A percentile compares a stretch with the other conserved stretches of the same genome.
These are phyloP conservation scores for Coemansia sp. DNA, from an alignment of 192 early-diverging fungal genomes.

Conservation along the genomic window DNA sequence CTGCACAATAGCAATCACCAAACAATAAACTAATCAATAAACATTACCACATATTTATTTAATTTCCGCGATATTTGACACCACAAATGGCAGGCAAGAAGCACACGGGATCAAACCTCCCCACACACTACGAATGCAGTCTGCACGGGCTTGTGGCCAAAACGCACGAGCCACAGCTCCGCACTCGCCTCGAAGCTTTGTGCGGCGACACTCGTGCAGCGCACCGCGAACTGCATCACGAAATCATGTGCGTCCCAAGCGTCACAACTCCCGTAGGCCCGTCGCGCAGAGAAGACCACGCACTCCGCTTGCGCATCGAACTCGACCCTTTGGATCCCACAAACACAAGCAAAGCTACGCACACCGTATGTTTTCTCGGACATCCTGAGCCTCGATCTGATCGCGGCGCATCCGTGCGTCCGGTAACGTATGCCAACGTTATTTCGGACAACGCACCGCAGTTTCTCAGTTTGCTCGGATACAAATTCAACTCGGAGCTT, in stretches of 20 bases:
- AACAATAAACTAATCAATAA: not conserved
- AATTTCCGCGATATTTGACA: not conserved
- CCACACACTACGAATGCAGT: conserved; percentile 59
- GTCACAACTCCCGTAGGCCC: conserved; percentile 71
- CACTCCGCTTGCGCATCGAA: conserved; percentile 60
- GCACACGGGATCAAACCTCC: conserved; percentile 22
- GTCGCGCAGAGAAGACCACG: conserved; percentile 70
- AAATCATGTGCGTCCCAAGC: conserved; percentile 66
- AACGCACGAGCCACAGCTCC: conserved; percentile 54
- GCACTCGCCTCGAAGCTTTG: conserved; percentile 67
- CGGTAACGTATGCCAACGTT: conserved; percentile 62
- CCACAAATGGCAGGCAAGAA: conserved; percentile 43
- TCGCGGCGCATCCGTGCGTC: conserved; percentile 61
- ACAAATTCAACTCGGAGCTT: conserved; percentile 70
- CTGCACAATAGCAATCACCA: no score
- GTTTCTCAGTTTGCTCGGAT: conserved; percentile 71
- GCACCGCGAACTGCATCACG: conserved; percentile 63
- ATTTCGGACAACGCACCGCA: conserved; percentile 66
- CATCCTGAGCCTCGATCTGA: conserved; percentile 71
- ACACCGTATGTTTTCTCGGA: conserved; percentile 63
- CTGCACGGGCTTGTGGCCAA: conserved; percentile 58
- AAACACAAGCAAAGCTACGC: conserved; percentile 53
- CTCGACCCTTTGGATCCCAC: conserved; percentile 47
- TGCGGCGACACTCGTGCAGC: conserved; percentile 63
- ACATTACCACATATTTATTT: not conserved